These are phyloP conservation scores for Andrographis paniculata DNA, from an alignment of 305 asterid genomes.

Conservation along the genomic window DNA sequence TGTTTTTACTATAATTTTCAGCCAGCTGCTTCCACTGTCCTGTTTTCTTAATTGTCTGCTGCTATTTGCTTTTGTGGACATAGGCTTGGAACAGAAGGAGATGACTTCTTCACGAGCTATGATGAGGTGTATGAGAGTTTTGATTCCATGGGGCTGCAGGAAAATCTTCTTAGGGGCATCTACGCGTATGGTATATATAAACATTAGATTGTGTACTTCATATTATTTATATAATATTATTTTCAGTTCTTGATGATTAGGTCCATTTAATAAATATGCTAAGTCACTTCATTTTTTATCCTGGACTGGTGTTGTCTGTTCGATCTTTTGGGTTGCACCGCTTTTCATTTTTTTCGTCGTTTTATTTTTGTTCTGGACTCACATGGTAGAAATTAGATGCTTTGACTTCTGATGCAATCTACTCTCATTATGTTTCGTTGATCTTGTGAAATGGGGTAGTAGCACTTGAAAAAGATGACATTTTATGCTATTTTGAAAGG, in stretches of 20 bases:
- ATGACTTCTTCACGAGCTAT: constrained; percentile 82
- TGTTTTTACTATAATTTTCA: not conserved
- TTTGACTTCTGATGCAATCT: no score
- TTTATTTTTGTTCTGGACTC: no score
- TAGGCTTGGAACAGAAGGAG: constrained; percentile 61
- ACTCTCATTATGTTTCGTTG: no score
- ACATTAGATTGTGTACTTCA: not conserved
- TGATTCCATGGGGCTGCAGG: constrained; percentile 91
- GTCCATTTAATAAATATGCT: no score
- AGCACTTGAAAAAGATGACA: no score
- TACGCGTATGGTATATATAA: constrained; percentile 68
- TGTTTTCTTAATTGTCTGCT: not conserved
- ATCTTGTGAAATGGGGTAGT: no score
- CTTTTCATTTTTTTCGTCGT: no score
- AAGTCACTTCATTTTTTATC: no score
- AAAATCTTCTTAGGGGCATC: constrained; percentile 91
- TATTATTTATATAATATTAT: not conserved
- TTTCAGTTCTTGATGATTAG: not conserved
- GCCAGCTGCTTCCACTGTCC: not conserved
- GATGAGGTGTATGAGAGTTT: constrained; percentile 88
- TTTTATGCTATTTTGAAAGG: constrained; percentile 32
- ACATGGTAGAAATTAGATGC: no score
- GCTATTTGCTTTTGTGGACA: constrained; percentile 6
- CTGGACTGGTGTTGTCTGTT: no score
- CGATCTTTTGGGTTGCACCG: no score